These are phyloP conservation scores for Ichthyophthirius multifiliis DNA, from an alignment of 169 alveolate genomes.

Conservation along the genomic window DNA sequence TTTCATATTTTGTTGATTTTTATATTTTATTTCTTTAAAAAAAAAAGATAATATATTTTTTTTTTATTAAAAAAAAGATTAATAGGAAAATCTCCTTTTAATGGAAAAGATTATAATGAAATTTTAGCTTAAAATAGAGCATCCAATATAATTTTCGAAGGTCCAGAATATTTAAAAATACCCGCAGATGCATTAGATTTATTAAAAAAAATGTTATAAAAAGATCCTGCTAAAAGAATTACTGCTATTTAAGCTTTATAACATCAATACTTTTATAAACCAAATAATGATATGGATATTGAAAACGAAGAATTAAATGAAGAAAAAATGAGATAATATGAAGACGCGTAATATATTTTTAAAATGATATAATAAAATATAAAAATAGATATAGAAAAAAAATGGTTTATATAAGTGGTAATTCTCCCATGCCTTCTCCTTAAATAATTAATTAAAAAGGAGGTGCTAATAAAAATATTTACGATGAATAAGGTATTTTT, in stretches of 20 bases:
- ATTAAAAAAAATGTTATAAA: slow-evolving; percentile 50
- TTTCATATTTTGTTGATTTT: too few species aligned
- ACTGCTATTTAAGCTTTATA: slow-evolving; percentile 50
- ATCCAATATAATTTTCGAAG: slow-evolving; percentile 55
- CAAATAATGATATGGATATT: too few species aligned
- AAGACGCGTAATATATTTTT: too few species aligned
- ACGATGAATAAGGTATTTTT: not conserved
- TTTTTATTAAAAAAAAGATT: slow-evolving; percentile 14
- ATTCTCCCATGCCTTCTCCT: slow-evolving; percentile 8
- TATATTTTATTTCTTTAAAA: too few species aligned
- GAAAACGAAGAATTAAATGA: too few species aligned
- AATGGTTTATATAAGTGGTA: not conserved
- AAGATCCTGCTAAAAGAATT: slow-evolving; percentile 62
- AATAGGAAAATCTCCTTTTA: slow-evolving; percentile 71
- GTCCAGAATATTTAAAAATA: slow-evolving; percentile 37
- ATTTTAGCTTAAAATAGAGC: slow-evolving; percentile 53
- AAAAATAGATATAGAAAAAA: not conserved
- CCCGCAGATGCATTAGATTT: slow-evolving; percentile 64
- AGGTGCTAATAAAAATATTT: not conserved
- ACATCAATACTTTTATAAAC: slow-evolving; percentile 68
- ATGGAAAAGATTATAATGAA: slow-evolving; percentile 60
- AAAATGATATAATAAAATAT: too few species aligned
- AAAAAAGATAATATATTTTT: too few species aligned
- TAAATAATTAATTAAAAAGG: not conserved
- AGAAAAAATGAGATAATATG: too few species aligned